phyloP scores from a whole-genome alignment of 805 yeast species.

The Priceomyces haplophilus region DNA sequence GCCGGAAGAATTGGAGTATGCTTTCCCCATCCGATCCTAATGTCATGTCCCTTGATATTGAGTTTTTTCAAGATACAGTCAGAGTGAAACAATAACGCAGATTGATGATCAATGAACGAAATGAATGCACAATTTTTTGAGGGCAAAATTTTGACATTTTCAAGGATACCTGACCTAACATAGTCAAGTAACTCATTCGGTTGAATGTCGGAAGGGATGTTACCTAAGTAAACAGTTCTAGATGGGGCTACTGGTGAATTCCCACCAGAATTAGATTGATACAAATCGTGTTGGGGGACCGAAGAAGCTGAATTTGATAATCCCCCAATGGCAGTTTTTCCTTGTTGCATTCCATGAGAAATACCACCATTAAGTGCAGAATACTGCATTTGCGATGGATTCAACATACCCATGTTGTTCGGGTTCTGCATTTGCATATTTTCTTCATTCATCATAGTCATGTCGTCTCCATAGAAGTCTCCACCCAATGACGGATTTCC shows the following conservation, averaged over 20 bases:
- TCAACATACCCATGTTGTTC: slow-evolving; percentile 8
- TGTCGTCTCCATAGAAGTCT: slow-evolving; percentile 25
- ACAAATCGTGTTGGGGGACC: slow-evolving; percentile 6
- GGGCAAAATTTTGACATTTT: slow-evolving; percentile 73
- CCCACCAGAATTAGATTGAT: slow-evolving; percentile 8
- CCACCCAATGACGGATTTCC: slow-evolving; percentile 11
- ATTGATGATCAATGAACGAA: slow-evolving; percentile 82
- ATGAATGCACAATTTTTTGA: slow-evolving; percentile 86
- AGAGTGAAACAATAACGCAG: slow-evolving; percentile 88
- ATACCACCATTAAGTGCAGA: slow-evolving; percentile 3
- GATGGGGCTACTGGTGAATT: slow-evolving; percentile 50
- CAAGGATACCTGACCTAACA: slow-evolving; percentile 87
- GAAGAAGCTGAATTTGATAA: slow-evolving; percentile 5
- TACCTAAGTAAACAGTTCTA: slow-evolving; percentile 87
- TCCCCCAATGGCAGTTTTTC: slow-evolving; percentile 1
- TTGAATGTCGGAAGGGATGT: slow-evolving; percentile 76
- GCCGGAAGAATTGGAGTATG: slow-evolving; percentile 70
- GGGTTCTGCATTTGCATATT: slow-evolving; percentile 6
- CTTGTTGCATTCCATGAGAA: slow-evolving; percentile 3
- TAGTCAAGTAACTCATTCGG: slow-evolving; percentile 83
- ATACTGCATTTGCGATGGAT: slow-evolving; percentile 8
- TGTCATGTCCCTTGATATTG: slow-evolving; percentile 74
- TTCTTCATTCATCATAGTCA: slow-evolving; percentile 15
- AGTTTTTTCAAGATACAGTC: slow-evolving; percentile 86
- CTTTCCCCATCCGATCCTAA: slow-evolving; percentile 92